Base-by-base conservation (phyloP, 371 early-diverging fungal genomes). In the Thermomucor indicae-seudaticae region DNA sequence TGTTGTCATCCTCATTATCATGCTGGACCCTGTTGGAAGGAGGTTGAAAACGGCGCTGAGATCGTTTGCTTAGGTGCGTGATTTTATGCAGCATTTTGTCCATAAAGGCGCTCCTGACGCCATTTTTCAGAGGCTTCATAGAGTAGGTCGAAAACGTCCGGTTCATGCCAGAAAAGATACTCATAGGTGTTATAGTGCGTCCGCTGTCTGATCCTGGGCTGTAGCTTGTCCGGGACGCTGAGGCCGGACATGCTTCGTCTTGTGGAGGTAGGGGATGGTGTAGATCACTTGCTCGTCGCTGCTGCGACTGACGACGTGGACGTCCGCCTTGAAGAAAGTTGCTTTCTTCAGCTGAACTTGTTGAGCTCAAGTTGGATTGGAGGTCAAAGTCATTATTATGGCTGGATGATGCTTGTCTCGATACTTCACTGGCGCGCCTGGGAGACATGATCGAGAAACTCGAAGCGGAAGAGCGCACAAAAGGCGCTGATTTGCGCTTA, bases 381-480 rank as follows among this genome's bases (percentile, higher is more conserved):
- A 53, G 16, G n/a, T 55, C 56, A 29, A 25, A 47, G 32, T 48
- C 53, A 39, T 12, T 31, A 3, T 17, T 7, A 23, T 22, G 10
- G 17, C 39, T 10, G 24, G 32, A 2, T 23, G 31, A 12, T 19
- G 38, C 37, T n/a, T 28, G 2, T 23, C 19, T 17, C n/a, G 39
- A 14, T 28, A 37, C 20, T 11, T 63, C 57, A 35, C 57, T 62
- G 12, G 63, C 47, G 16, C 66, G 49, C 20, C 59, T 58, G 3
- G 62, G 48, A 4, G 62, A 55, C 24, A 64, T 58, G 22, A 74
- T 23, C 1, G 75, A 75, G 17, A 68, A 61, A 39, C 56, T 71
- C 2, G 75, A 75, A 1, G 67, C 59, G 20, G 75, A 66, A 0
- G 71, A 57, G 23, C 67, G 52, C 2, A 75, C 64, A 44, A 68